Conservation (phyloP, 495 filamentous ascomycete genomes). For the Staphylotrichum tortipilum region DNA sequence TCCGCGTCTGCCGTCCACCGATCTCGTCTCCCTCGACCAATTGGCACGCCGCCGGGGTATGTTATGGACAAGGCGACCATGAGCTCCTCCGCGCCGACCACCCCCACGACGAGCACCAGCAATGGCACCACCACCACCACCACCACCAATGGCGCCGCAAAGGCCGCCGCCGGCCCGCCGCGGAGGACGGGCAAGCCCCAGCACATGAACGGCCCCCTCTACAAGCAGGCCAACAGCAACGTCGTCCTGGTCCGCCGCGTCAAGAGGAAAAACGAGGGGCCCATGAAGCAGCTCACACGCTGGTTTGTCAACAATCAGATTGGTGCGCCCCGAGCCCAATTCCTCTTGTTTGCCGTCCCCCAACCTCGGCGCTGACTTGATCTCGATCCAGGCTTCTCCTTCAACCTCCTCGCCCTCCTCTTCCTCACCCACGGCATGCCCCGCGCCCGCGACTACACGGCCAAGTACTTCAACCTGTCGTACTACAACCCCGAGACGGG, state of each 20-base stretch:
- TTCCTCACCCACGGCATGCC: conserved; percentile 74
- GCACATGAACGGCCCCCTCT: conserved; percentile 41
- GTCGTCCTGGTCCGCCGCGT: conserved; percentile 37
- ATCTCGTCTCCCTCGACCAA: background rate
- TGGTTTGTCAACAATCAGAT: conserved; percentile 49
- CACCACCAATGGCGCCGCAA: background rate
- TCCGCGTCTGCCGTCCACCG: background rate
- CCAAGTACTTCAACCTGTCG: conserved; percentile 77
- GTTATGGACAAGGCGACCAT: conserved; percentile 6
- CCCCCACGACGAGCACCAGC: conserved; percentile 4
- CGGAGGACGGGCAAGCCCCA: conserved; percentile 19
- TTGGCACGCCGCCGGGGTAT: conserved; percentile 7
- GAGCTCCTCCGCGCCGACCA: background rate
- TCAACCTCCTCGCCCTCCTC: conserved; percentile 58
- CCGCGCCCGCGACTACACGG: conserved; percentile 63
- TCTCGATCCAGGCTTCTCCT: conserved; percentile 22
- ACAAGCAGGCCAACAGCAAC: conserved; percentile 38
- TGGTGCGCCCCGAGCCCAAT: conserved; percentile 33
- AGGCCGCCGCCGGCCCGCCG: conserved; percentile 7
- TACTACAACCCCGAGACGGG: conserved; percentile 63
- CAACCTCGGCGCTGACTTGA: background rate
- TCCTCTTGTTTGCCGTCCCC: background rate
- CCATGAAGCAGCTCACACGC: conserved; percentile 31
- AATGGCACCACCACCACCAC: conserved; percentile 3
- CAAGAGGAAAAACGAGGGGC: conserved; percentile 39